Evolutionary conservation across 768 basidiomycete species (phyloP).

Genomic region (Mycena filopes): DNA sequence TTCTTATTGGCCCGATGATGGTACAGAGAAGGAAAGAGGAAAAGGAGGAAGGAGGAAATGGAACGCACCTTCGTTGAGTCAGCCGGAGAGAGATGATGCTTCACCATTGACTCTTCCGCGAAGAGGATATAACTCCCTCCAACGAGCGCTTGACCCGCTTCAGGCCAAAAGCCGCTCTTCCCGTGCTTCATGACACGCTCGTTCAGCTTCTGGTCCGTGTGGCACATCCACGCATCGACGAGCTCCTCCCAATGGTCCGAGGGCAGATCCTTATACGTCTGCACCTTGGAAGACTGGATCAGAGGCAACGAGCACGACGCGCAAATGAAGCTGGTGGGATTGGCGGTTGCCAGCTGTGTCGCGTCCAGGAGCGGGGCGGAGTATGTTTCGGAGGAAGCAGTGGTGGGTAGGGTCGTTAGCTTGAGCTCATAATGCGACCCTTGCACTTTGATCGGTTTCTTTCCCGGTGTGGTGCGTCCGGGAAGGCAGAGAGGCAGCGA

Average conservation of each 20-base stretch:
- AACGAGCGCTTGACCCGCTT: slow-evolving; percentile 76
- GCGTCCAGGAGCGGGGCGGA: slow-evolving; percentile 73
- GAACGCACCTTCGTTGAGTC: slow-evolving; percentile 67
- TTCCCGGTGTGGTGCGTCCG: slow-evolving; percentile 66
- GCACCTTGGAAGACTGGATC: slow-evolving; percentile 62
- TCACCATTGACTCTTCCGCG: slow-evolving; percentile 65
- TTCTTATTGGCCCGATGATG: slow-evolving; percentile 89
- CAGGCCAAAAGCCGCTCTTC: slow-evolving; percentile 83
- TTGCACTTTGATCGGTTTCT: slow-evolving; percentile 66
- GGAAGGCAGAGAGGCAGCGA: slow-evolving; percentile 71
- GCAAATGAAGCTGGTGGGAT: slow-evolving; percentile 78
- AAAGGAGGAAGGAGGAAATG: neutral
- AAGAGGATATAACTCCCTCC: slow-evolving; percentile 92
- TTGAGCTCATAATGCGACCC: slow-evolving; percentile 80
- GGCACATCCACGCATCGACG: slow-evolving; percentile 98
- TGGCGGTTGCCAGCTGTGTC: slow-evolving; percentile 62
- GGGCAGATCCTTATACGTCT: slow-evolving; percentile 84
- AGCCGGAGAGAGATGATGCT: slow-evolving; percentile 60
- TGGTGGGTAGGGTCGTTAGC: slow-evolving; percentile 51
- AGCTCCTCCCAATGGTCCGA: slow-evolving; percentile 98
- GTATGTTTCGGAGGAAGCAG: slow-evolving; percentile 36
- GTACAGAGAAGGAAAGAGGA: slow-evolving; percentile 28
- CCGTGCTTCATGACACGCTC: slow-evolving; percentile 70
- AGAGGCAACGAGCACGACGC: slow-evolving; percentile 83
- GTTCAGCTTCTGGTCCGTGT: slow-evolving; percentile 86